A percentile compares a stretch with the other conserved stretches of the same genome.
These are phyloP conservation scores for Favolaschia claudopus DNA, from an alignment of 768 basidiomycete species.

Conservation along the genomic window DNA sequence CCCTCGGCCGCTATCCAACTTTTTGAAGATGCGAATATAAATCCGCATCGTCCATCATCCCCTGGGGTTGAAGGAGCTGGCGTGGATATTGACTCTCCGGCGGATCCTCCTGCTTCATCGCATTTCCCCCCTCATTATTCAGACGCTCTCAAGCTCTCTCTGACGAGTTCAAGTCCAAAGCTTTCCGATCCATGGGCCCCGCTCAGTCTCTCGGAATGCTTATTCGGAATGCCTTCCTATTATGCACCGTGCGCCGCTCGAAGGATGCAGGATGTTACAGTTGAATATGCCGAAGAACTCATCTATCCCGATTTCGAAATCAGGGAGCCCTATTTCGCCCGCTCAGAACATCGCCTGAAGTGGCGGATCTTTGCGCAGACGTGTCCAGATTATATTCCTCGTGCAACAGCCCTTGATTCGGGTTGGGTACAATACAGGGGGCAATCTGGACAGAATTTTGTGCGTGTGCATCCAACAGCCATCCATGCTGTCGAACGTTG, in stretches of 20 bases:
- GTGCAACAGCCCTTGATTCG: background rate
- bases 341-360: slow-evolving; percentile 9
- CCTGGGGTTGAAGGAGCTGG: too few species aligned
- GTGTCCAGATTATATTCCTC: background rate
- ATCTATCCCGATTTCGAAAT: slow-evolving; percentile 24
- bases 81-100: too few species aligned
- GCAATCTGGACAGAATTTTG: slow-evolving; percentile 23
- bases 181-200: slow-evolving; percentile 10
- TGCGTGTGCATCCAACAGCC: background rate
- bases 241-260: slow-evolving; percentile 19
- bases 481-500: background rate
- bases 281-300: slow-evolving; percentile 25
- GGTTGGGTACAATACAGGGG: slow-evolving; percentile 22
- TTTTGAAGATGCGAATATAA: too few species aligned
- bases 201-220: slow-evolving; percentile 6
- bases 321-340: slow-evolving; percentile 18
- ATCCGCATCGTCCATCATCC: too few species aligned
- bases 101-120: too few species aligned
- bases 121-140: too few species aligned
- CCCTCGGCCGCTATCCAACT: too few species aligned
- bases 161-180: too few species aligned
- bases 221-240: slow-evolving; percentile 18
- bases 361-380: slow-evolving; percentile 10
- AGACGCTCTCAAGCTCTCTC: too few species aligned
- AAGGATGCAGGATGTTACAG: background rate